Evolutionary conservation across 805 yeast species (phyloP), one percentile per base, ranked within the genome.

Genomic region (Kodamaea laetipori): DNA sequence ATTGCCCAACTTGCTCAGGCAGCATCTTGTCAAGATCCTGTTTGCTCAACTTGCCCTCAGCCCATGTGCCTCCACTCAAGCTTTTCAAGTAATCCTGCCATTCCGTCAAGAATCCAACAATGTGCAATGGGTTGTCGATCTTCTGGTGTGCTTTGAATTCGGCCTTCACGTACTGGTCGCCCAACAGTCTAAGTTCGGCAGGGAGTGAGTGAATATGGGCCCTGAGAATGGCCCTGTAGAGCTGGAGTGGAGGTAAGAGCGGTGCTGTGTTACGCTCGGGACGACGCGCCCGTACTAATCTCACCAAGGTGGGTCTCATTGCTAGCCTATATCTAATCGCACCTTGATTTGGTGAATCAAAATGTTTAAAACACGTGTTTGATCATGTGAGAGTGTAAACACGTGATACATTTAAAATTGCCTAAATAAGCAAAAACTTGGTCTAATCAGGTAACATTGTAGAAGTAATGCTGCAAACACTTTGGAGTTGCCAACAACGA

Each of bases 61-160:
- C 54, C 75, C 76, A 72, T 6, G 51, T 49, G 0, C 71, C 74
- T 3, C 70, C 79, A 21, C 79, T 76, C 17, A 86, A 76, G 60
- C 70, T 67, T 9, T 73, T 67, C 48, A 86, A 71, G 55, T 86
- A 86, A 48, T 84, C 92, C 63, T 94, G 99, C 99, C 99, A 94
- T 47, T 88, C 84, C 1, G 95, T 81, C 48, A 94, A 72, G 55
- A 94, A 94, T 8, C 97, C 99, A 8, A 94, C 90, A 25, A 94
- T 89, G 58, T 92, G 95, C 17, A 89, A 73, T 3, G 99, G 98
- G 61, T 94, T 90, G 51, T 89, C 96, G 5, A 84, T 77, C 37
- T 71, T 64, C 47, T 81, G 78, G 66, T 94, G 99, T 5, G 90
- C 84, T 55, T 82, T 81, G 71, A 94, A 94, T 67, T 94, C 99